Conservation (phyloP, 495 filamentous ascomycete genomes). For the Neurospora sp. region DNA sequence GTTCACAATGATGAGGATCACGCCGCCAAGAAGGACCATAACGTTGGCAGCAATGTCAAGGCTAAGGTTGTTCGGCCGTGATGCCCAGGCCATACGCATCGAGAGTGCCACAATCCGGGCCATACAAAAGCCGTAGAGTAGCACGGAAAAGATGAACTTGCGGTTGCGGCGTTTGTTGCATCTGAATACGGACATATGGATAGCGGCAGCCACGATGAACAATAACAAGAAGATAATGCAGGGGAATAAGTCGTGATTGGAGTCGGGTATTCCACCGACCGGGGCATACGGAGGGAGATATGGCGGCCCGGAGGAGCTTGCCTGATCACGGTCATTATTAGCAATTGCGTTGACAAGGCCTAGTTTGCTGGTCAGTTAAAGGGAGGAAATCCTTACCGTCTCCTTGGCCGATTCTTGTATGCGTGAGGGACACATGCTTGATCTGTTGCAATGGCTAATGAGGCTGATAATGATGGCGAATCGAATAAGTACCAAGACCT, state of each 20-base stretch:
- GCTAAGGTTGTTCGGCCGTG: conserved; percentile 30
- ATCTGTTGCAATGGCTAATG: not conserved
- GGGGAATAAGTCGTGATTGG: conserved; percentile 51
- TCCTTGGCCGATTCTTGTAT: not conserved
- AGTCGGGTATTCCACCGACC: conserved; percentile 50
- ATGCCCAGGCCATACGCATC: conserved; percentile 54
- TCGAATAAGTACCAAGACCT: too few relatives aligned
- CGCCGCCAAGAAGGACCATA: conserved; percentile 62
- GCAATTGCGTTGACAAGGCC: not conserved
- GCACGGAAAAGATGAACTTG: conserved; percentile 58
- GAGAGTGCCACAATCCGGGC: conserved; percentile 53
- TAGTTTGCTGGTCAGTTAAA: not conserved
- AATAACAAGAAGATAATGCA: conserved; percentile 55
- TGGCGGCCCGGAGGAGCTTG: conserved; percentile 17
- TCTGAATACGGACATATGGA: conserved; percentile 54
- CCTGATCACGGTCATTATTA: not conserved
- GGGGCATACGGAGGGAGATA: conserved; percentile 29
- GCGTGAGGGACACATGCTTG: not conserved
- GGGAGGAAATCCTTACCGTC: not conserved
- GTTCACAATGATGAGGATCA: conserved; percentile 71
- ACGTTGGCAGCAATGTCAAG: conserved; percentile 64
- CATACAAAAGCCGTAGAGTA: conserved; percentile 70
- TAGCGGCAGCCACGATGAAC: conserved; percentile 45
- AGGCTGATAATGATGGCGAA: not conserved
- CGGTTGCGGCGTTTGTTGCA: conserved; percentile 44